Evolutionary conservation across 257 asterid genomes (phyloP), one percentile per base, ranked within the genome.

Genomic region (Linderniella brevidens): DNA sequence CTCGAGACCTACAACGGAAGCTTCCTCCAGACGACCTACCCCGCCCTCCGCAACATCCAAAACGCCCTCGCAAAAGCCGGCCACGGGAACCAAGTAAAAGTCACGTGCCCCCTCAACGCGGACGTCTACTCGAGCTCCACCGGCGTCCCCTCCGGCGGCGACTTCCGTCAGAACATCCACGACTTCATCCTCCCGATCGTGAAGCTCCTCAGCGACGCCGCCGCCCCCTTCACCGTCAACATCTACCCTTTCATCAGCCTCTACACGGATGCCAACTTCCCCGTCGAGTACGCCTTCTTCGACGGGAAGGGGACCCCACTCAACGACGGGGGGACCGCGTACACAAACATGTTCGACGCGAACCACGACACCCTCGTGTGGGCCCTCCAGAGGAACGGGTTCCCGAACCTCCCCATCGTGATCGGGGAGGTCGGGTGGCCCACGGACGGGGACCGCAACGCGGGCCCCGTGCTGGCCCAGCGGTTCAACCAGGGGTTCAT

Each of bases 371-470:
- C 94, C 6, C 92, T 82, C 0, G 80, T 66, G 5, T 79, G 92
- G 92, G 82, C 94, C 2, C 48, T 82, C 44, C 87, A 64, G 63
- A 76, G 61, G 57, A 82, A 82, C 16, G 94, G 94, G 4, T 82
- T 65, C 8, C 61, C 53, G 5, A 76, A 82, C 55, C 13, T 82
- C 25, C 87, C 92, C 4, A 79, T 82, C 41, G 53, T 74, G 25
- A 19, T 82, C 5, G 94, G 94, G 5, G 92, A 82, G 59, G 71
- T 83, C 20, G 95, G 95, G 3, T 83, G 95, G 93, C 95, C 95
- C 5, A 83, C 95, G 0, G 93, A 83, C 11, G 92, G 87, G 0
- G 94, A 82, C 20, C 59, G 61, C 17, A 74, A 82, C 12, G 94
- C 92, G 18, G 79, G 79, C 59, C 14, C 65, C 17, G 35, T 53